Percentiles rank a stretch among this genome's conserved stretches.
Conservation (phyloP, 228 moss, liverwort and hornwort genomes). For the Sphagnum fallax region DNA sequence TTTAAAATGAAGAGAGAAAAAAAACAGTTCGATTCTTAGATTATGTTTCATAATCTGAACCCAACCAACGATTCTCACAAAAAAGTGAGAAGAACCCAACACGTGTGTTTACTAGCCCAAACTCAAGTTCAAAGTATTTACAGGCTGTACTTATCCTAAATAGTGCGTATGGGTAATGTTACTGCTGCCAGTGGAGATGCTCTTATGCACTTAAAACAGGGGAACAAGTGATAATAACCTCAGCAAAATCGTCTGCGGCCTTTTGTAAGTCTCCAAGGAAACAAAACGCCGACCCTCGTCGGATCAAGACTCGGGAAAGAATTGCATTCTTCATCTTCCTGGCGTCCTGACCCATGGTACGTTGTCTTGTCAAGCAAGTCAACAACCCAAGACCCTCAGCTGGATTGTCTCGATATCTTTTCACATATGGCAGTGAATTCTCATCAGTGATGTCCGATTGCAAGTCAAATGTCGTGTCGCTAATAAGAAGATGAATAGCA, state of each 20-base stretch:
- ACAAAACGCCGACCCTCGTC: constrained; percentile 49
- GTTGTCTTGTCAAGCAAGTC: constrained; percentile 50
- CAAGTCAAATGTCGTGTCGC: constrained; percentile 30
- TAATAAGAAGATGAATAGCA: constrained; percentile 34
- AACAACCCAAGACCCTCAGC: constrained; percentile 41
- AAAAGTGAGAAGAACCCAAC: too few relatives aligned
- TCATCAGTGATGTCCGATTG: constrained; percentile 24
- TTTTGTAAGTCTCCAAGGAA: constrained; percentile 27
- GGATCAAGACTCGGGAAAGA: constrained; percentile 33
- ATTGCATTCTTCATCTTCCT: constrained; percentile 29
- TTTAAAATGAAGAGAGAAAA: too few relatives aligned
- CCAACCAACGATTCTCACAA: too few relatives aligned
- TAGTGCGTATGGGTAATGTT: neutral
- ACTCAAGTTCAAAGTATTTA: neutral
- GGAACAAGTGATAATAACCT: constrained; percentile 10
- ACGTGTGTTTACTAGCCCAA: neutral
- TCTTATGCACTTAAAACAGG: neutral
- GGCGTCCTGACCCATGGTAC: constrained; percentile 31
- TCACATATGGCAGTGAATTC: constrained; percentile 11
- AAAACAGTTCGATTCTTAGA: too few relatives aligned
- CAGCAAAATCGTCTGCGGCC: constrained; percentile 30
- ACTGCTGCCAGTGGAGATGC: too few relatives aligned
- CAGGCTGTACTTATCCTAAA: neutral
- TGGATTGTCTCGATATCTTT: constrained; percentile 18
- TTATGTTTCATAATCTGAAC: too few relatives aligned